Conservation (phyloP, 75 land plant genomes). For the Selaginella tamariscina region DNA sequence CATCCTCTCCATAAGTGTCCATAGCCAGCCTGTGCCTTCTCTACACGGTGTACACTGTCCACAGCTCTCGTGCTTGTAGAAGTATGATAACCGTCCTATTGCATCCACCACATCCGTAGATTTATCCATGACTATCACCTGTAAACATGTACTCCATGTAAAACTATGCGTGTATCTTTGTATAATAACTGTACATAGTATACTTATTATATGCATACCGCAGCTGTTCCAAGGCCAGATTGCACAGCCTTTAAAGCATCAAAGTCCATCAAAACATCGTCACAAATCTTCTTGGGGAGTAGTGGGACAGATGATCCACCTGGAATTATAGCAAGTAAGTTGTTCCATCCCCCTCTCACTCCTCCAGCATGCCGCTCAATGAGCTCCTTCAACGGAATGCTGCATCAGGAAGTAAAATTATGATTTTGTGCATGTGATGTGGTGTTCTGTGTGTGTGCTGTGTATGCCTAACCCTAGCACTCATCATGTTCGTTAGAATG, state of each 20-base stretch:
- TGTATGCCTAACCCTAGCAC: too few species aligned
- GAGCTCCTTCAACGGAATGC: not conserved
- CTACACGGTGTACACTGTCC: not conserved
- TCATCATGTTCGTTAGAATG: too few species aligned
- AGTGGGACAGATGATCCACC: not conserved
- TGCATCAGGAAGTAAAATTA: too few species aligned
- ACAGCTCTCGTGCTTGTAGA: conserved; percentile 1
- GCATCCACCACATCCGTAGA: not conserved
- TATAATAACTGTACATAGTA: too few species aligned
- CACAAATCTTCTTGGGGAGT: not conserved
- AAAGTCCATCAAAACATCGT: not conserved
- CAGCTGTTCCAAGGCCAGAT: not conserved
- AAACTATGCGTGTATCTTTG: too few species aligned
- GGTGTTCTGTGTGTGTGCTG: too few species aligned
- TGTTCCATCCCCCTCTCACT: not conserved
- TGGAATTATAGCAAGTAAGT: not conserved
- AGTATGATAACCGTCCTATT: not conserved
- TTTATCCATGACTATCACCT: not conserved
- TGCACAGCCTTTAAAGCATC: not conserved
- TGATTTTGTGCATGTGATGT: too few species aligned
- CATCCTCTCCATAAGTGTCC: not conserved
- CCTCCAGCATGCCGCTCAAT: not conserved
- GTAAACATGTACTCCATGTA: too few species aligned
- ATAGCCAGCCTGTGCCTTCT: not conserved
- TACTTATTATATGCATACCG: too few species aligned